phyloP scores from a whole-genome alignment of 805 yeast species.

The Groenewaldozyma salmanticensis region DNA sequence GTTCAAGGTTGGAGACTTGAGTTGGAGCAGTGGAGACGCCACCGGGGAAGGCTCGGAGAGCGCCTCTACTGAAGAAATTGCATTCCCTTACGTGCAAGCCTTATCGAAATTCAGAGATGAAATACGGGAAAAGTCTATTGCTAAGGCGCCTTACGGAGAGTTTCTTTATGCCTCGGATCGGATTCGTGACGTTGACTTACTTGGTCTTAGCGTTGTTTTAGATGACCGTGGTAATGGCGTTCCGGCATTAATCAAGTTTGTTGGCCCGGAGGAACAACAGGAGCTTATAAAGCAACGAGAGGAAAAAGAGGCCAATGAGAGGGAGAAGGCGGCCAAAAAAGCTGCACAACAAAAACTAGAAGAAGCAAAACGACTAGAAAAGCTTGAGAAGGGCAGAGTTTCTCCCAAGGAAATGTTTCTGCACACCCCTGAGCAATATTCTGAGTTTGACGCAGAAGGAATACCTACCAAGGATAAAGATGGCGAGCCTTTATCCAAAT shows the following conservation, averaged over 20 bases:
- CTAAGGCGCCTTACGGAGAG: constrained; percentile 38
- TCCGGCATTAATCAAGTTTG: constrained; percentile 75
- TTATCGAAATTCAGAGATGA: constrained; percentile 74
- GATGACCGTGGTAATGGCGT: constrained; percentile 79
- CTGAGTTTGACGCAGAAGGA: constrained; percentile 80
- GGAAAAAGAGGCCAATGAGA: constrained; percentile 45
- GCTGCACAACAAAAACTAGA: constrained; percentile 26
- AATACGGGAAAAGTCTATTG: constrained; percentile 67
- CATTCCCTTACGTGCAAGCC: constrained; percentile 71
- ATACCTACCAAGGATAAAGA: constrained; percentile 64
- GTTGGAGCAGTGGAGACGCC: constrained; percentile 50
- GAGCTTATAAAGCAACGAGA: constrained; percentile 50
- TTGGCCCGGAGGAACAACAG: constrained; percentile 56
- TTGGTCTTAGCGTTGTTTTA: constrained; percentile 68
- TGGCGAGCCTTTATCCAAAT: constrained; percentile 73
- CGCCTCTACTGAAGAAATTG: constrained; percentile 48
- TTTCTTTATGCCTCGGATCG: constrained; percentile 65
- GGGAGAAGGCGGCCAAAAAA: constrained; percentile 50
- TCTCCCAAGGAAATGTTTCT: constrained; percentile 69
- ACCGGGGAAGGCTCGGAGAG: constrained; percentile 26
- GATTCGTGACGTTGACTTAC: constrained; percentile 60
- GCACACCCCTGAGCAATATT: constrained; percentile 39
- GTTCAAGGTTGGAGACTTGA: constrained; percentile 60
- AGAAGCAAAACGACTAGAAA: constrained; percentile 41
- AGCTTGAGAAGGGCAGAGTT: constrained; percentile 62